These are phyloP conservation scores for Arabidopsis suecica DNA, from an alignment of 345 rosid species.

Conservation along the genomic window DNA sequence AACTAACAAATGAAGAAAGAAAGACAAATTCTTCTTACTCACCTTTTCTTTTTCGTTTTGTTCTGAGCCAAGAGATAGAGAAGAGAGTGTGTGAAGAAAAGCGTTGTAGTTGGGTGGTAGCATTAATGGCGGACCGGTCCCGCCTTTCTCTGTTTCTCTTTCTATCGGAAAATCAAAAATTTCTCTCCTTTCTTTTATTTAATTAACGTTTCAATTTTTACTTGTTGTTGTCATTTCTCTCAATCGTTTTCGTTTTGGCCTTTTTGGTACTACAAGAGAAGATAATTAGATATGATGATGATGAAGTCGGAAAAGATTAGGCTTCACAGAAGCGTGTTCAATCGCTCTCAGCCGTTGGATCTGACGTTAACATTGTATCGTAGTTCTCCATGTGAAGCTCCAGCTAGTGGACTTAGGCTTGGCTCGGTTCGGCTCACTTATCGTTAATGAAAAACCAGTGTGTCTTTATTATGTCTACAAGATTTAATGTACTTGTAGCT, in stretches of 20 bases:
- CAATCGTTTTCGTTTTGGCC: constrained; percentile 12
- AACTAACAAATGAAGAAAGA: constrained; percentile 29
- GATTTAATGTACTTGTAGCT: too few relatives aligned
- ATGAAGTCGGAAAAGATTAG: constrained; percentile 38
- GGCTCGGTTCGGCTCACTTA: constrained; percentile 21
- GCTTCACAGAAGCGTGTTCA: constrained; percentile 16
- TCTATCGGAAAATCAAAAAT: constrained; percentile 9
- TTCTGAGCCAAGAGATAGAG: constrained; percentile 18
- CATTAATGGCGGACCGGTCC: constrained; percentile 48
- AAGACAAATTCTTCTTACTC: constrained; percentile 37
- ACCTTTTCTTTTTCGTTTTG: constrained; percentile 1
- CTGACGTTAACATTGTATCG: constrained; percentile 7
- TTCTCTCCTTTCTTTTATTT: not conserved
- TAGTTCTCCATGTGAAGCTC: not conserved
- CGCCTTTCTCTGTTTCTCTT: constrained; percentile 10
- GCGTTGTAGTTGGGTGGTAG: constrained; percentile 28
- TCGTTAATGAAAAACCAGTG: too few relatives aligned
- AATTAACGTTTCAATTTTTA: not conserved
- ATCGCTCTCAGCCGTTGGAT: constrained; percentile 56
- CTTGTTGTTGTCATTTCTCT: not conserved
- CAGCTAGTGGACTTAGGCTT: not conserved
- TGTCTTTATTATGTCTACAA: too few relatives aligned
- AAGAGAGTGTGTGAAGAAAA: constrained; percentile 5
- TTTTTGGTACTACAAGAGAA: constrained; percentile 26
- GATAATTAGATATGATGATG: constrained; percentile 40